phyloP scores from a whole-genome alignment of 2,329 filamentous ascomycete genomes.

The Phialophora verrucosa region DNA sequence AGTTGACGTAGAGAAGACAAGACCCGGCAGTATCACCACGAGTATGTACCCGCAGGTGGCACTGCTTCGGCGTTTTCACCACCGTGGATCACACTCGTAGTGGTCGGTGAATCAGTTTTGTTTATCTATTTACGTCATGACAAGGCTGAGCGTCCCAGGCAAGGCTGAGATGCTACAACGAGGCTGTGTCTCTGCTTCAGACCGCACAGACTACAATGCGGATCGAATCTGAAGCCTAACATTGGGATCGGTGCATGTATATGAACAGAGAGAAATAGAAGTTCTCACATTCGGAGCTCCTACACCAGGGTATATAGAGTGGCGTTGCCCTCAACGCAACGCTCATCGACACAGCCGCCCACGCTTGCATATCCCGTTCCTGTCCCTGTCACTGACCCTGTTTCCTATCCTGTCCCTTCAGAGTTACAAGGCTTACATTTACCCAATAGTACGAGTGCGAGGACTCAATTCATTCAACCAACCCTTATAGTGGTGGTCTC shows the following conservation, averaged over 20 bases:
- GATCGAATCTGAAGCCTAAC: neutral
- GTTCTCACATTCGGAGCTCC: neutral
- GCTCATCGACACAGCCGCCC: neutral
- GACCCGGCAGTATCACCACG: neutral
- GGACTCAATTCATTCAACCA: neutral
- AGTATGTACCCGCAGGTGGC: too few species aligned
- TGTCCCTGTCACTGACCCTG: neutral
- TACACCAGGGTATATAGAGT: neutral
- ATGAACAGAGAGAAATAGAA: neutral
- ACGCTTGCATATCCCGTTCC: neutral
- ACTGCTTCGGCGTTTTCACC: neutral
- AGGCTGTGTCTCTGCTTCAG: neutral
- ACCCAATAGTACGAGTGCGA: neutral
- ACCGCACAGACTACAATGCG: too few species aligned
- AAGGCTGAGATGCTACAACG: neutral
- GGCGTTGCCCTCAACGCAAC: neutral
- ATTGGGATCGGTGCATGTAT: neutral
- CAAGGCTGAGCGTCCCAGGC: slow-evolving; percentile 1
- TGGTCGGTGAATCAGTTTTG: neutral
- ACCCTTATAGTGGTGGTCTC: neutral
- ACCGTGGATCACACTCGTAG: neutral
- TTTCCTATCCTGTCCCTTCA: neutral
- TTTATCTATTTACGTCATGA: slow-evolving; percentile 4
- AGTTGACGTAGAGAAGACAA: neutral
- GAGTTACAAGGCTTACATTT: neutral